phyloP scores from a whole-genome alignment of 2,329 filamentous ascomycete genomes.

The Periconia sp. region DNA sequence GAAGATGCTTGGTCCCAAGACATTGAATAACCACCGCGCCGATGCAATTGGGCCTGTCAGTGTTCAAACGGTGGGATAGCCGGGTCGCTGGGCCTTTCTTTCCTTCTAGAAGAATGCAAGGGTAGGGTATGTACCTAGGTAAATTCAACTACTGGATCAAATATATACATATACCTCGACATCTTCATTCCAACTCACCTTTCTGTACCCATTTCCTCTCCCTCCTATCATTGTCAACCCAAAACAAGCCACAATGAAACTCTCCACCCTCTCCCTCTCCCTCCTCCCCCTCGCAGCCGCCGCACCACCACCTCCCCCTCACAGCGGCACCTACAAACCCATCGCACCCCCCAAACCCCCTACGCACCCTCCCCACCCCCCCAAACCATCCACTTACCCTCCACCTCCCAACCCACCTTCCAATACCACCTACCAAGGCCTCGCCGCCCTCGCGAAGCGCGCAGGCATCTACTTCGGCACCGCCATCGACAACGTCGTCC shows the following conservation, averaged over 20 bases:
- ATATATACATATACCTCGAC: slow-evolving; percentile 10
- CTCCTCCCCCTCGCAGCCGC: slow-evolving; percentile 14
- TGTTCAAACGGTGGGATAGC: slow-evolving; percentile 11
- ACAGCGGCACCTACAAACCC: too few species aligned
- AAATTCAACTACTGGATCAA: too few species aligned
- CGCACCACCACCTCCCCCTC: too few species aligned
- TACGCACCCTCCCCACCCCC: too few species aligned
- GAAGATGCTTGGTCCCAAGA: slow-evolving; percentile 14
- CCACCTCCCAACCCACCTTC: slow-evolving; percentile 19
- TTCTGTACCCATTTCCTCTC: too few species aligned
- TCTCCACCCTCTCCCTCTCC: slow-evolving; percentile 13
- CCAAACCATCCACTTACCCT: background rate
- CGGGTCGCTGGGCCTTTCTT: slow-evolving; percentile 7
- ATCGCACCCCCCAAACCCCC: too few species aligned
- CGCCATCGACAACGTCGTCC: slow-evolving; percentile 57
- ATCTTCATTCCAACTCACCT: background rate
- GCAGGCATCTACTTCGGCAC: slow-evolving; percentile 61
- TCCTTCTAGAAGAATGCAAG: background rate
- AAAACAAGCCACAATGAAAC: slow-evolving; percentile 28
- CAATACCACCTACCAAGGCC: slow-evolving; percentile 28
- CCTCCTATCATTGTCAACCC: background rate
- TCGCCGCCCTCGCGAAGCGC: slow-evolving; percentile 57
- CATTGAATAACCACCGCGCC: too few species aligned
- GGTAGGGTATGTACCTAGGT: slow-evolving; percentile 3
- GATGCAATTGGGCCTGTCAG: slow-evolving; percentile 18